phyloP scores from a whole-genome alignment of 306 rosid species.

The Prinsepia uniflora region DNA sequence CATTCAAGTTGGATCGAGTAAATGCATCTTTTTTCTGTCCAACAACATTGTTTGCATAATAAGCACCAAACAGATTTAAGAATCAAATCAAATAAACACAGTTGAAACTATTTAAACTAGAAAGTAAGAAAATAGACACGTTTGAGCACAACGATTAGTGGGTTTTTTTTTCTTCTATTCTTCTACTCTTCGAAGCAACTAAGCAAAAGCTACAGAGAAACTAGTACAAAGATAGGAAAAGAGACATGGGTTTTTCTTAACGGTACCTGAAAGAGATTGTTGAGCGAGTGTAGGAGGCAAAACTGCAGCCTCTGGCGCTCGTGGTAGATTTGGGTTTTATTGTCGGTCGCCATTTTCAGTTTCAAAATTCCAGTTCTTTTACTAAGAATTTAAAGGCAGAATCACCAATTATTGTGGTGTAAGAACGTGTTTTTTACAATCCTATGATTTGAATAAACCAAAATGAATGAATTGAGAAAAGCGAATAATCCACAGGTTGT shows the following conservation, averaged over 20 bases:
- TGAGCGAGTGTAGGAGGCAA: constrained; percentile 80
- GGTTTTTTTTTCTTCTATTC: background rate
- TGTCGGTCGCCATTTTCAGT: constrained; percentile 42
- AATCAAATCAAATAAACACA: background rate
- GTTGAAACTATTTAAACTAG: background rate
- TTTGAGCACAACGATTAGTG: background rate
- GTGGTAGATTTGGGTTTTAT: constrained; percentile 52
- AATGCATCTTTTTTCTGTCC: constrained; percentile 65
- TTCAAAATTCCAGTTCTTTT: constrained; percentile 7
- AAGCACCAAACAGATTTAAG: background rate
- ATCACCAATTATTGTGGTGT: background rate
- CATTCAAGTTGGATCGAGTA: constrained; percentile 57
- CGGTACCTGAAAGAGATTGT: constrained; percentile 85
- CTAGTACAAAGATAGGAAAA: background rate
- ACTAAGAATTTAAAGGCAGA: background rate
- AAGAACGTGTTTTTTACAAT: background rate
- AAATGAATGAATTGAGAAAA: background rate
- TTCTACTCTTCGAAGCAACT: constrained; percentile 5
- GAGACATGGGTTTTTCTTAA: background rate
- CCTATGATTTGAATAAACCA: background rate
- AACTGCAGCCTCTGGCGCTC: constrained; percentile 78
- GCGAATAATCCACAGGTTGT: background rate
- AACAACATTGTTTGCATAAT: background rate
- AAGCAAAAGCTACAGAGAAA: constrained; percentile 4
- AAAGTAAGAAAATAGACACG: background rate